Base-by-base conservation (phyloP, 164 flowering plant species). In the Vitis labrusca region DNA sequence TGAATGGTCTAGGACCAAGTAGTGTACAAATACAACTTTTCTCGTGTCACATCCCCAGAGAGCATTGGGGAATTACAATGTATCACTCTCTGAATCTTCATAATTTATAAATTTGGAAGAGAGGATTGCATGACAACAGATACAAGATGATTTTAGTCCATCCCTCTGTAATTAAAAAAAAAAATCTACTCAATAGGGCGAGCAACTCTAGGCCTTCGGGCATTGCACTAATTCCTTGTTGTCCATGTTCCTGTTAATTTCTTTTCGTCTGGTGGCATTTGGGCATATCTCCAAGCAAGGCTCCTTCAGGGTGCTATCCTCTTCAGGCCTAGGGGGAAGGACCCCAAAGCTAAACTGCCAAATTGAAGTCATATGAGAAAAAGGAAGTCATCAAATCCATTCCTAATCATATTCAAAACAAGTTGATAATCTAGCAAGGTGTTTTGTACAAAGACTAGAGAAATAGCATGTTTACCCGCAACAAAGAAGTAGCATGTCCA, bases 271-370 rank as follows among this genome's bases (percentile, higher is more conserved):
- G 15, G 32, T 75, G 5, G 94, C 88, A 62, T 76, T 86, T 2
- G 94, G 97, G 73, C 96, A 91, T 72, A 85, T 79, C 52, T 86
- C 88, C 79, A 94, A 73, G 81, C 98, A 91, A 60, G 97, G 96
- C 73, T 91, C 93, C 66, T 71, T 81, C 15, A 91, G 81, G 27
- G 81, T 64, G 71, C 63, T 69, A 64, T 91, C 97, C 51, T 90
- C 83, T 64, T 85, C 83, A 15, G 82, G 85, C 50, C 37, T 67
- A 61, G 94, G 92, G 63, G 94, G 88, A 47, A 50, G 77, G 13
- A 91, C 70, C 49, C 97, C 98, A 76, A 89, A 94, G 63, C 85
- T 91, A 65, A 91, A 93, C 98, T 91, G 89, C 63, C 72, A 82
- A 19, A 66, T 37, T 19, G 44, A 37, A 37, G 44, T 37, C 44